Evolutionary conservation across 78 protist genomes (phyloP).

Genomic region (Guillardia theta): DNA sequence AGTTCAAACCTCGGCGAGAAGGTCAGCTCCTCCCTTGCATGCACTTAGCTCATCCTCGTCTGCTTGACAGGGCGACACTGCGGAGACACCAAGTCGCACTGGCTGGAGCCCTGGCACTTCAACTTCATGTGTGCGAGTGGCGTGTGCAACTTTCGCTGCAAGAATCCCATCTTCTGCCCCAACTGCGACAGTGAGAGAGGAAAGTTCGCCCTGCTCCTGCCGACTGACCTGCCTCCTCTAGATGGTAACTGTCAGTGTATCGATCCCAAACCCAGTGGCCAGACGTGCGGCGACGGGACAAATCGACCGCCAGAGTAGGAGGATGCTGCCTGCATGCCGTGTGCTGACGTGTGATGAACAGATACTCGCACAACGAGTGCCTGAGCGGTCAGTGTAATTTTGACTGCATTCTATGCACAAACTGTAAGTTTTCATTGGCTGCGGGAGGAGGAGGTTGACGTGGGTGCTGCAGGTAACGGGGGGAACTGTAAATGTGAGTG

Average conservation of each 20-base stretch:
- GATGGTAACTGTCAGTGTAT: not conserved
- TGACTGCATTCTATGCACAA: too few species aligned
- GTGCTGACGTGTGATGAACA: not conserved
- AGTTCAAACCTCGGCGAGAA: not conserved
- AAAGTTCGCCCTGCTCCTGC: too few species aligned
- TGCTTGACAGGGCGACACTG: not conserved
- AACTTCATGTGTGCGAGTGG: not conserved
- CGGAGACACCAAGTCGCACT: not conserved
- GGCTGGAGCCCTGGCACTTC: slow-evolving; percentile 9
- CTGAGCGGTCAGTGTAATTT: not conserved
- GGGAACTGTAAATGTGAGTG: too few species aligned
- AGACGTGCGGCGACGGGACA: not conserved
- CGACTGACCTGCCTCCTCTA: too few species aligned
- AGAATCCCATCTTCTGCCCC: not conserved
- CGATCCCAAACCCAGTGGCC: not conserved
- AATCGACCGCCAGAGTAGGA: not conserved
- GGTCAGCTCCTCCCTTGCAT: not conserved
- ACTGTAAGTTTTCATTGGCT: too few species aligned
- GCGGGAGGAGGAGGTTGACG: too few species aligned
- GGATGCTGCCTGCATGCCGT: not conserved
- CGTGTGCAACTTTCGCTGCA: not conserved
- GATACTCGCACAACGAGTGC: not conserved
- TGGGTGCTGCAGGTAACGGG: too few species aligned
- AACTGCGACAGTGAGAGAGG: too few species aligned
- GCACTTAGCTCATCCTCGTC: not conserved